Conservation (phyloP, 2,329 filamentous ascomycete species). For the Xylariaceae sp. region DNA sequence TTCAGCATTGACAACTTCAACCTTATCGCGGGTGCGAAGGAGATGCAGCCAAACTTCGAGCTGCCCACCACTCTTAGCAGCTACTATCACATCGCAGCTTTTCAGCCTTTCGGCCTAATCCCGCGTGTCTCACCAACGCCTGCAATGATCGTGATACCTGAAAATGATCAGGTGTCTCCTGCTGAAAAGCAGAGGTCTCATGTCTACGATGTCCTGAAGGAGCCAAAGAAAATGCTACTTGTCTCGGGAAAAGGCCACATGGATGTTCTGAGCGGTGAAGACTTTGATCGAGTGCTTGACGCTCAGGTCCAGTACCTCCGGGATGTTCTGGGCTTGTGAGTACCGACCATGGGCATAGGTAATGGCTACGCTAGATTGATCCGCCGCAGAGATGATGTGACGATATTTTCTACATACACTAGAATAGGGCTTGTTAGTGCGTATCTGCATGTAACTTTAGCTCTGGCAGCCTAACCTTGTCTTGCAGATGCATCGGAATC, state of each 20-base stretch:
- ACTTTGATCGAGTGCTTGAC: background rate
- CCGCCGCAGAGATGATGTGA: no score
- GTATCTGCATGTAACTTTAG: no score
- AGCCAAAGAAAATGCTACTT: constrained; percentile 3
- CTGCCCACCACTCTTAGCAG: constrained; percentile 7
- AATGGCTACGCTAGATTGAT: no score
- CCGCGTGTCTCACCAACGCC: constrained; percentile 13
- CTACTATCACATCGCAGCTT: constrained; percentile 22
- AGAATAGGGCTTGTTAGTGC: no score
- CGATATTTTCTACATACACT: no score
- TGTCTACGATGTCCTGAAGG: constrained; percentile 11
- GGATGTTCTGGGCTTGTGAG: background rate
- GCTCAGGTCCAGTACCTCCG: constrained; percentile 10
- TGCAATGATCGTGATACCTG: constrained; percentile 16
- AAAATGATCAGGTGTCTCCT: constrained; percentile 21
- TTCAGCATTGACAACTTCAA: constrained; percentile 6
- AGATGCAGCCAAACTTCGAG: constrained; percentile 18
- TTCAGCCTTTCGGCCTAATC: constrained; percentile 16
- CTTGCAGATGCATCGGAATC: no score
- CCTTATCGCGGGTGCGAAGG: constrained; percentile 6
- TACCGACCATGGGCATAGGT: no score
- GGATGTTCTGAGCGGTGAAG: constrained; percentile 20
- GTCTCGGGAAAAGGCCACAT: constrained; percentile 17
- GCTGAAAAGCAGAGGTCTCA: constrained; percentile 10
- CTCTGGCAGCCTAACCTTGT: no score